phyloP scores from a whole-genome alignment of 805 yeast genomes.

The Candida wancherniae region DNA sequence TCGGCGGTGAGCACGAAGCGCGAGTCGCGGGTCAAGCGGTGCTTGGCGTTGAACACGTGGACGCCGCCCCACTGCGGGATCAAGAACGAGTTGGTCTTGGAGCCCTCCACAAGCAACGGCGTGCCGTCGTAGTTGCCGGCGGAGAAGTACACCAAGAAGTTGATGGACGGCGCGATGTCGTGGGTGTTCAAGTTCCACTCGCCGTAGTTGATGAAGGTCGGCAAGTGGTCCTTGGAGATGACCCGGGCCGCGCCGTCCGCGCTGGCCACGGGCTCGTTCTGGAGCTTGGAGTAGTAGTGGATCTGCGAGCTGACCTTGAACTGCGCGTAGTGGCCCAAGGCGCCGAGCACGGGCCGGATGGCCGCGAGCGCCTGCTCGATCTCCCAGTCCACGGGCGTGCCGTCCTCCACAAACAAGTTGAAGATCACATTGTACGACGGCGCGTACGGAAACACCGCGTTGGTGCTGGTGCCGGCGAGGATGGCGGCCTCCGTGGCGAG shows the following conservation, averaged over 20 bases:
- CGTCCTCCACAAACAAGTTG: slow-evolving; percentile 68
- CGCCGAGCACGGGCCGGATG: slow-evolving; percentile 52
- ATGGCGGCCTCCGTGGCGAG: slow-evolving; percentile 24
- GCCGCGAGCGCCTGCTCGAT: slow-evolving; percentile 49
- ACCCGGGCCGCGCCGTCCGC: slow-evolving; percentile 23
- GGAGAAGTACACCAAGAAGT: slow-evolving; percentile 68
- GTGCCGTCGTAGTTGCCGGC: slow-evolving; percentile 34
- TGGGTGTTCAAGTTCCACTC: slow-evolving; percentile 70
- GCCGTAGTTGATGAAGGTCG: slow-evolving; percentile 77
- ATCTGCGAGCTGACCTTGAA: slow-evolving; percentile 77
- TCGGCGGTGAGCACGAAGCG: slow-evolving; percentile 28
- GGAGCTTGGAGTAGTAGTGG: slow-evolving; percentile 56
- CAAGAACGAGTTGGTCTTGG: slow-evolving; percentile 54
- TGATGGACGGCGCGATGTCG: slow-evolving; percentile 60
- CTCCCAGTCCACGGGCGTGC: slow-evolving; percentile 68
- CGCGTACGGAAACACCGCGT: slow-evolving; percentile 48
- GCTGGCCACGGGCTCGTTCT: slow-evolving; percentile 21
- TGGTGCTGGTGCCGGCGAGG: slow-evolving; percentile 5
- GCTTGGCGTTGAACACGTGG: slow-evolving; percentile 41
- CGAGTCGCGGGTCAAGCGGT: slow-evolving; percentile 17
- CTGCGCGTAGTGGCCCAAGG: slow-evolving; percentile 54
- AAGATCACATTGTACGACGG: slow-evolving; percentile 73
- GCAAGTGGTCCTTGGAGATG: slow-evolving; percentile 50
- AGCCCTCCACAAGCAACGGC: slow-evolving; percentile 48
- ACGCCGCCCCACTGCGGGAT: slow-evolving; percentile 94